Conservation (phyloP, 768 basidiomycete species). For the Xerocomus brunneocitrinus region DNA sequence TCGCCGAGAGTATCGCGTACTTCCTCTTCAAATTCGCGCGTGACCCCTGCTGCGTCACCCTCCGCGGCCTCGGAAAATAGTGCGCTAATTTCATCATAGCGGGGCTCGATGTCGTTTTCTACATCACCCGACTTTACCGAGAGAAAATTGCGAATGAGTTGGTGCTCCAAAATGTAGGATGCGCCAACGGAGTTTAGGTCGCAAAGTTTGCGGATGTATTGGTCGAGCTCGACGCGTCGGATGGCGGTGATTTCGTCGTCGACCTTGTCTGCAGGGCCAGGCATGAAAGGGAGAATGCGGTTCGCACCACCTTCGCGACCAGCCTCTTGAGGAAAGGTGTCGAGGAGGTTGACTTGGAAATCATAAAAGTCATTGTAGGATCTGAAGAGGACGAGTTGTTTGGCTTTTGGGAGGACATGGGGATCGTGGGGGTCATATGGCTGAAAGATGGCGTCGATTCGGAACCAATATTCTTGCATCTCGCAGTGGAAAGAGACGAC, state of each 20-base stretch:
- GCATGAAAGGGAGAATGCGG: constrained; percentile 94
- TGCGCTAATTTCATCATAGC: constrained; percentile 53
- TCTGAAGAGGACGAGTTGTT: constrained; percentile 84
- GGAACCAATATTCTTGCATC: constrained; percentile 96
- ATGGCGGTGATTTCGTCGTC: constrained; percentile 79
- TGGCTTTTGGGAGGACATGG: constrained; percentile 55
- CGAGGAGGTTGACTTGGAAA: constrained; percentile 86
- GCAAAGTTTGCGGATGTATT: constrained; percentile 81
- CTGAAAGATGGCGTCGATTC: constrained; percentile 84
- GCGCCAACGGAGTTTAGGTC: constrained; percentile 61
- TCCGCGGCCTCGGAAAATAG: constrained; percentile 38
- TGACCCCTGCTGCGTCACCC: constrained; percentile 35
- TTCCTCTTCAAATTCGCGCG: constrained; percentile 37
- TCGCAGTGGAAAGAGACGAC: constrained; percentile 98
- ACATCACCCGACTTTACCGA: constrained; percentile 83
- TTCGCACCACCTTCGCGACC: constrained; percentile 64
- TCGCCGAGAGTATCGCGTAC: constrained; percentile 48
- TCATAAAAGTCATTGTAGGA: constrained; percentile 98
- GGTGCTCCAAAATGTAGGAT: constrained; percentile 77
- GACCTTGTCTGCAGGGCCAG: constrained; percentile 83
- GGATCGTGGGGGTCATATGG: constrained; percentile 66
- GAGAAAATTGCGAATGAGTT: constrained; percentile 78
- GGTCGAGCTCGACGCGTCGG: constrained; percentile 79
- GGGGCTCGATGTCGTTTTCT: constrained; percentile 60
- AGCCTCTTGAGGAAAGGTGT: constrained; percentile 86